phyloP scores from a whole-genome alignment of 164 flowering plant genomes.

The Magnolia officinalis region DNA sequence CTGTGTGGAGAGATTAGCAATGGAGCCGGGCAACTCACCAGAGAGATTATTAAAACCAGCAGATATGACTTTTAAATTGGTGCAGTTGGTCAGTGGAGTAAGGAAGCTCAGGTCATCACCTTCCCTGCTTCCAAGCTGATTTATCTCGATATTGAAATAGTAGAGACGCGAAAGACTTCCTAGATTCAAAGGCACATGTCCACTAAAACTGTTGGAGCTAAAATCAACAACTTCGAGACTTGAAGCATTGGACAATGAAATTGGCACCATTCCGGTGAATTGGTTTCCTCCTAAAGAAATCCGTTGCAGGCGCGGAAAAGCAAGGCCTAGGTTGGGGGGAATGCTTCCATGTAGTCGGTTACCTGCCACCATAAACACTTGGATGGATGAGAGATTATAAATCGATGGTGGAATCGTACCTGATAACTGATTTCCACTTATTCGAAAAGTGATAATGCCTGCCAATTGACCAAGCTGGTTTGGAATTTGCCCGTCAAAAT shows the following conservation, averaged over 20 bases:
- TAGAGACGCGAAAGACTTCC: not conserved
- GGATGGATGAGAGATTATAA: conserved; percentile 42
- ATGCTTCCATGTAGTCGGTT: conserved; percentile 32
- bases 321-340: conserved; percentile 12
- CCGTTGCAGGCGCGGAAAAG: conserved; percentile 19
- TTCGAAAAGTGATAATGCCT: conserved; percentile 16
- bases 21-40: not conserved
- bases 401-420: conserved; percentile 39
- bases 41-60: not conserved
- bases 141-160: not conserved
- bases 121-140: not conserved
- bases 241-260: conserved; percentile 7
- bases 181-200: conserved; percentile 3
- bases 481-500: not conserved
- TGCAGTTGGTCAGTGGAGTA: not conserved
- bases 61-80: not conserved
- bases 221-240: not conserved
- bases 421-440: conserved; percentile 27
- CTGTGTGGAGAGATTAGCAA: conserved; percentile 1
- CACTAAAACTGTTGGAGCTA: not conserved
- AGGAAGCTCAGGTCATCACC: not conserved
- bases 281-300: not conserved
- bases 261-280: not conserved
- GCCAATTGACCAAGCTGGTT: not conserved
- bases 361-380: conserved; percentile 21